Evolutionary conservation across 345 rosid species (phyloP).

Genomic region (Euclidium syriacum): DNA sequence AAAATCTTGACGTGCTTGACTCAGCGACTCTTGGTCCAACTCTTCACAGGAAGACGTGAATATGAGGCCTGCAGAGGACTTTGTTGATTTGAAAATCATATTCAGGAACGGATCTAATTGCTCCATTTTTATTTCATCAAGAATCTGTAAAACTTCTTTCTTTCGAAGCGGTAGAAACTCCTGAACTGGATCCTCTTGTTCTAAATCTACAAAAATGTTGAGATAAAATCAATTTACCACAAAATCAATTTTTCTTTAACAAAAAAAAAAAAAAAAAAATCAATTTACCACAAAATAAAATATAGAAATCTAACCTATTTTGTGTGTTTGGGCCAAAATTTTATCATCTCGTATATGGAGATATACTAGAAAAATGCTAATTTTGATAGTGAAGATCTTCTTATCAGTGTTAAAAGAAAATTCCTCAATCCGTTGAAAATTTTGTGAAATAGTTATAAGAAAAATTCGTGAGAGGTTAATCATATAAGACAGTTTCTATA

Average conservation of each 20-base stretch:
- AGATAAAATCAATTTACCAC: too few relatives aligned
- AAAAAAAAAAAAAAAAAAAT: too few relatives aligned
- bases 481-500: not conserved
- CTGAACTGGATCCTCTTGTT: conserved; percentile 20
- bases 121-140: conserved; percentile 1
- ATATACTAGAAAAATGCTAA: too few relatives aligned
- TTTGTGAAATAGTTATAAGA: not conserved
- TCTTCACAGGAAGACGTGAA: conserved; percentile 60
- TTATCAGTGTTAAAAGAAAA: too few relatives aligned
- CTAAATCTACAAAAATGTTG: conserved; percentile 9
- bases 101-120: conserved; percentile 3
- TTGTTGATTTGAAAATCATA: not conserved
- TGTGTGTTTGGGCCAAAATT: not conserved
- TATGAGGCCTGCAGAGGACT: conserved; percentile 43
- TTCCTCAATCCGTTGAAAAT: too few relatives aligned
- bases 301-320: too few relatives aligned
- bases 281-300: too few relatives aligned
- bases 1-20: conserved; percentile 36
- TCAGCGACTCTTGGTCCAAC: conserved; percentile 44
- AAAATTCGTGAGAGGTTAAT: not conserved
- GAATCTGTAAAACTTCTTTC: conserved; percentile 17
- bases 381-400: too few relatives aligned
- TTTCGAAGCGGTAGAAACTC: conserved; percentile 25
- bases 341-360: too few relatives aligned
- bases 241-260: not conserved